These are phyloP conservation scores for Dovyalis caffra DNA, from an alignment of 345 rosid species.

Conservation along the genomic window DNA sequence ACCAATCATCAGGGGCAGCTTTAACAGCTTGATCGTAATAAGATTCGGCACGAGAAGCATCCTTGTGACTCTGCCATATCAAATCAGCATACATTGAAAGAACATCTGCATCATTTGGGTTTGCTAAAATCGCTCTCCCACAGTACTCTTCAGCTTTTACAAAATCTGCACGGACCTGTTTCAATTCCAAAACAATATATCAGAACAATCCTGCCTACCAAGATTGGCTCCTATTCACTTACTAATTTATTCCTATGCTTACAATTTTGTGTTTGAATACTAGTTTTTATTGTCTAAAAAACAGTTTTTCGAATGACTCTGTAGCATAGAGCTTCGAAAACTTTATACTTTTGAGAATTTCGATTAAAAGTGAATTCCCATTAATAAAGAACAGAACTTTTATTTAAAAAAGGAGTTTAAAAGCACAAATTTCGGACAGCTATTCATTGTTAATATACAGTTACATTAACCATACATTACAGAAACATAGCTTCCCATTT, in stretches of 20 bases:
- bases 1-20: conserved; percentile 86
- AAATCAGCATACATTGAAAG: conserved; percentile 81
- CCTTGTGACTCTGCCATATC: conserved; percentile 69
- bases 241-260: background rate
- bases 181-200: conserved; percentile 12
- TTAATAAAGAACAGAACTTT: background rate
- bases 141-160: conserved; percentile 80
- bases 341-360: background rate
- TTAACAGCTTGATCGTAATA: conserved; percentile 81
- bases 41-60: conserved; percentile 64
- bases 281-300: background rate
- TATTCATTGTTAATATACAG: background rate
- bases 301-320: background rate
- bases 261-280: background rate
- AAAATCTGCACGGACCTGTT: conserved; percentile 63
- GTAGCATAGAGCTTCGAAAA: background rate
- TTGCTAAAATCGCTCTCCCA: conserved; percentile 66
- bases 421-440: background rate
- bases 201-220: background rate
- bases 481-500: background rate
- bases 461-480: background rate
- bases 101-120: conserved; percentile 65
- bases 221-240: background rate
- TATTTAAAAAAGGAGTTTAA: background rate
- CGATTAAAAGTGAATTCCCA: background rate